These are phyloP conservation scores for Liriodendron chinense DNA, from an alignment of 164 flowering plant genomes.

Conservation along the genomic window DNA sequence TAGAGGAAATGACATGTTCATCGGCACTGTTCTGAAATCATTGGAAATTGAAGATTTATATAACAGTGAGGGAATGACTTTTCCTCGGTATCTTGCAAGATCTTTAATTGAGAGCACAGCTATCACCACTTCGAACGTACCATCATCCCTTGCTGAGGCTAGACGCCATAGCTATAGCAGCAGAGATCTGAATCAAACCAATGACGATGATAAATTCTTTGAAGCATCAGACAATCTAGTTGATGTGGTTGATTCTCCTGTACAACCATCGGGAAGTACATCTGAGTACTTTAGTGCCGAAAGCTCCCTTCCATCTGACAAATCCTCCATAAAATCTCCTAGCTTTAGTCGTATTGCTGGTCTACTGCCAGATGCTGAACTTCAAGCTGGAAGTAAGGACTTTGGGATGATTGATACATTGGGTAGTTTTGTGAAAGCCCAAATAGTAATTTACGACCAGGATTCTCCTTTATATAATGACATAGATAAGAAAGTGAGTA, in stretches of 20 bases:
- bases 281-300: conserved; percentile 24
- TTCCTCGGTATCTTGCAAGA: conserved; percentile 67
- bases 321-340: conserved; percentile 41
- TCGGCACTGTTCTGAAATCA: conserved; percentile 81
- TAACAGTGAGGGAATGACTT: conserved; percentile 29
- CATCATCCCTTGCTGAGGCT: conserved; percentile 26
- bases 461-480: conserved; percentile 64
- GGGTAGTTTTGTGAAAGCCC: conserved; percentile 94
- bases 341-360: conserved; percentile 59
- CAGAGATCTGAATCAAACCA: conserved; percentile 39
- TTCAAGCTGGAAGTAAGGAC: conserved; percentile 24
- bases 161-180: conserved; percentile 21
- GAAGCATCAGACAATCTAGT: conserved; percentile 81
- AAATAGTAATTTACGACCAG: conserved; percentile 66
- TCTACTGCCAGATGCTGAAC: conserved; percentile 59
- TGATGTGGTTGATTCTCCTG: conserved; percentile 44
- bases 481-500: conserved; percentile 60
- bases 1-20: conserved; percentile 71
- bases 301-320: conserved; percentile 26
- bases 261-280: conserved; percentile 15
- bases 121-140: conserved; percentile 4
- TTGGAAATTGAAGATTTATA: conserved; percentile 90
- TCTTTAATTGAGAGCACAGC: conserved; percentile 58
- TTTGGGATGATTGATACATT: conserved; percentile 33
- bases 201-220: conserved; percentile 82